phyloP scores from a whole-genome alignment of 768 basidiomycete genomes.

The Cyathus striatus region DNA sequence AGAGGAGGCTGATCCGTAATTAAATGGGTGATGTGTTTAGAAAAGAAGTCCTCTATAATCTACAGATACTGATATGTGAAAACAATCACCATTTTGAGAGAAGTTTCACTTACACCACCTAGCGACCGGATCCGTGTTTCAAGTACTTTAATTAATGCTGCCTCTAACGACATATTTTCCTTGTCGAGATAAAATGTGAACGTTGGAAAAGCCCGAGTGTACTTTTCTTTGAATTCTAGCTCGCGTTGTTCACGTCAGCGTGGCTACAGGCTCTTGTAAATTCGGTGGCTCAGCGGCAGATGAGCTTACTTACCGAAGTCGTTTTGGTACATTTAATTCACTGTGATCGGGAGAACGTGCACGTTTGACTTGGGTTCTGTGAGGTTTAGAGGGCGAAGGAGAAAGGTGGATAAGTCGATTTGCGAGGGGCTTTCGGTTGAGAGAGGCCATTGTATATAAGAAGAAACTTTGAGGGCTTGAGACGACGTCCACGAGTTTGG shows the following conservation, averaged over 20 bases:
- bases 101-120: conserved; percentile 64
- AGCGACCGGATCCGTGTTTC: conserved; percentile 57
- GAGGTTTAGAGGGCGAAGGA: conserved; percentile 26
- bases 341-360: conserved; percentile 46
- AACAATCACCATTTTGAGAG: conserved; percentile 3
- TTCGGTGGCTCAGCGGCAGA: conserved; percentile 20
- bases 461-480: not conserved
- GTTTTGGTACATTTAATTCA: conserved; percentile 35
- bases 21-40: conserved; percentile 80
- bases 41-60: conserved; percentile 88
- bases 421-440: conserved; percentile 44
- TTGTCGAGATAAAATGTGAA: conserved; percentile 86
- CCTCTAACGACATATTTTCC: conserved; percentile 38
- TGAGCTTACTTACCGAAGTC: conserved; percentile 29
- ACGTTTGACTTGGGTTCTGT: conserved; percentile 31
- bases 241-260: conserved; percentile 50
- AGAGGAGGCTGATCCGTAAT: conserved; percentile 58
- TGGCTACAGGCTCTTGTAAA: conserved; percentile 42
- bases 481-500: too few species aligned
- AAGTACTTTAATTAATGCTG: conserved; percentile 32
- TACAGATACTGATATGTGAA: conserved; percentile 22
- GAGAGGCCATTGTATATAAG: conserved; percentile 34
- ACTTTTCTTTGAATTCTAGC: conserved; percentile 78
- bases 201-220: conserved; percentile 75
- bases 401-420: conserved; percentile 30